Evolutionary conservation across 345 rosid species (phyloP).

Genomic region (Brassica juncea): DNA sequence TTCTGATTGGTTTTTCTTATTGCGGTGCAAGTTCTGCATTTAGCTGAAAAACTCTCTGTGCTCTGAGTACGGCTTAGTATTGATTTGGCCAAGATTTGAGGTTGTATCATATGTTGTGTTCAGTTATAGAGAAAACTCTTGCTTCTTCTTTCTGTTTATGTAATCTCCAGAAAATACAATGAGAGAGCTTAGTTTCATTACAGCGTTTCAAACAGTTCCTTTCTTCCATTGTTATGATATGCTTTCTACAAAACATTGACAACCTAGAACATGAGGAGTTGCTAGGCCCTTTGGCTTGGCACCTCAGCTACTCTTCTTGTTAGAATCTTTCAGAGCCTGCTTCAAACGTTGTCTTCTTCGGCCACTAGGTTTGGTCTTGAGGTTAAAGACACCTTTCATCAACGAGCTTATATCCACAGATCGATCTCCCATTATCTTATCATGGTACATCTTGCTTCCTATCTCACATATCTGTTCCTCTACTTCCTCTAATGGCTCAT

Average conservation of each 20-base stretch:
- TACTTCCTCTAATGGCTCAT: slow-evolving; percentile 75
- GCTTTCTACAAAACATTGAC: background rate
- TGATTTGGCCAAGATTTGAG: background rate
- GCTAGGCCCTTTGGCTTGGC: slow-evolving; percentile 4
- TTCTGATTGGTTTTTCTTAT: background rate
- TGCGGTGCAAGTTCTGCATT: background rate
- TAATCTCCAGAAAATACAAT: background rate
- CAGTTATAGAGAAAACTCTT: background rate
- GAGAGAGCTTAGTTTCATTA: background rate
- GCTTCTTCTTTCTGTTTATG: background rate
- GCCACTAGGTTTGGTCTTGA: slow-evolving; percentile 34
- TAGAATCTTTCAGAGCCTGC: slow-evolving; percentile 36
- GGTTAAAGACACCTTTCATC: slow-evolving; percentile 71
- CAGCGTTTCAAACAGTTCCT: background rate
- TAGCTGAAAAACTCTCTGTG: background rate
- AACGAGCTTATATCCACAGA: slow-evolving; percentile 72
- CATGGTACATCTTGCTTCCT: slow-evolving; percentile 88
- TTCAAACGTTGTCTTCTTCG: slow-evolving; percentile 43
- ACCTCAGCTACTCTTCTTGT: slow-evolving; percentile 25
- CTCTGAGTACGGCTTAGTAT: background rate
- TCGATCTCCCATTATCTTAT: slow-evolving; percentile 71
- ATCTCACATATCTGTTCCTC: slow-evolving; percentile 75
- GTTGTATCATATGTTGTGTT: background rate
- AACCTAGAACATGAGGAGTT: background rate
- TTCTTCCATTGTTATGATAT: background rate